Conservation (phyloP, 495 filamentous ascomycete genomes). For the Tuber brumale region DNA sequence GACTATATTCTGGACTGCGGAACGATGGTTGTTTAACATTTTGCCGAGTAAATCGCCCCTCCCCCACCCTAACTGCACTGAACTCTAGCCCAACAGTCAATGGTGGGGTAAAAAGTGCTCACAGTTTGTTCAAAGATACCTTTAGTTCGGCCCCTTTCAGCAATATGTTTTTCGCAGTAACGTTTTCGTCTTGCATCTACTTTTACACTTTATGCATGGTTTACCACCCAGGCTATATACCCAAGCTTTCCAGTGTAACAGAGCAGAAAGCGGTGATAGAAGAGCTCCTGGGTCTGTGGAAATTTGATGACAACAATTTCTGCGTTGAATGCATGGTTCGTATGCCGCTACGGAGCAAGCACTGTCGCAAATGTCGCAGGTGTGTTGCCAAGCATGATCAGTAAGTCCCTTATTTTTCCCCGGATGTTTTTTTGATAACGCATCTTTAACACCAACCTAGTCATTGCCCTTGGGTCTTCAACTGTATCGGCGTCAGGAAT, state of each 20-base stretch:
- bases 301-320: conserved; percentile 90
- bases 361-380: conserved; percentile 81
- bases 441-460: conserved; percentile 45
- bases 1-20: conserved; percentile 73
- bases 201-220: conserved; percentile 83
- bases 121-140: conserved; percentile 50
- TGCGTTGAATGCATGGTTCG: conserved; percentile 90
- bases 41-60: conserved; percentile 56
- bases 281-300: conserved; percentile 72
- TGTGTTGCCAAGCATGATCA: conserved; percentile 97
- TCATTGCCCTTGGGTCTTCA: conserved; percentile 96
- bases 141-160: conserved; percentile 58
- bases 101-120: conserved; percentile 25
- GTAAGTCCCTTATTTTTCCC: conserved; percentile 51
- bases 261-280: conserved; percentile 83
- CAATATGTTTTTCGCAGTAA: conserved; percentile 65
- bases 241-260: conserved; percentile 77
- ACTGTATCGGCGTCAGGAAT: conserved; percentile 91
- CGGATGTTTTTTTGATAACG: not conserved
- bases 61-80: conserved; percentile 22
- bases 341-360: conserved; percentile 85
- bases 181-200: conserved; percentile 62
- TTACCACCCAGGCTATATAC: conserved; percentile 88
- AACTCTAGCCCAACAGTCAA: conserved; percentile 10
- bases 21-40: conserved; percentile 66